Conservation (phyloP, 129 eudicot species). For the Cynara cardunculus region DNA sequence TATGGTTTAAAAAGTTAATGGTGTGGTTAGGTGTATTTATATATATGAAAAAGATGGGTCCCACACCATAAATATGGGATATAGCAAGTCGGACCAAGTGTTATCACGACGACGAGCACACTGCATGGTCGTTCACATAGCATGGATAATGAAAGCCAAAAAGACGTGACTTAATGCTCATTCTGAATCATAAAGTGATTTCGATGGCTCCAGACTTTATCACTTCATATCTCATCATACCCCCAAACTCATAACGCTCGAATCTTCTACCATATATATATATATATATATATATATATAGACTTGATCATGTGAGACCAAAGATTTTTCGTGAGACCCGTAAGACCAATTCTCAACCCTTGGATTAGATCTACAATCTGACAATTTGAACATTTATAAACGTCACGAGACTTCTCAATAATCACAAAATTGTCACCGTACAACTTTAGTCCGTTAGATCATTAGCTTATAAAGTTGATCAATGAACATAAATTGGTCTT, state of each 20-base stretch:
- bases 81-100: constrained; percentile 26
- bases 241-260: not conserved
- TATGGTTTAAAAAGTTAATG: not conserved
- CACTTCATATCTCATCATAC: not conserved
- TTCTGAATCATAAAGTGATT: not conserved
- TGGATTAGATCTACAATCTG: no score
- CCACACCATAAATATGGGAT: constrained; percentile 18
- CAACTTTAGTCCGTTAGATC: no score
- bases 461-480: no score
- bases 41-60: constrained; percentile 13
- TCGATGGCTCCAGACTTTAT: not conserved
- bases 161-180: constrained; percentile 4
- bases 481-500: no score
- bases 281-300: no score
- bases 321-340: no score
- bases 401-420: no score
- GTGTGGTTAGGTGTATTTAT: constrained; percentile 24
- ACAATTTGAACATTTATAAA: no score
- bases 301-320: no score
- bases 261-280: no score
- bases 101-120: constrained; percentile 22
- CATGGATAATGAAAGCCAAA: constrained; percentile 13
- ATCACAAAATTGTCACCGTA: no score
- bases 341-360: no score
- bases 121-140: constrained; percentile 11